phyloP scores from a whole-genome alignment of 2,329 filamentous ascomycete species.

The Pleomassaria siparia region DNA sequence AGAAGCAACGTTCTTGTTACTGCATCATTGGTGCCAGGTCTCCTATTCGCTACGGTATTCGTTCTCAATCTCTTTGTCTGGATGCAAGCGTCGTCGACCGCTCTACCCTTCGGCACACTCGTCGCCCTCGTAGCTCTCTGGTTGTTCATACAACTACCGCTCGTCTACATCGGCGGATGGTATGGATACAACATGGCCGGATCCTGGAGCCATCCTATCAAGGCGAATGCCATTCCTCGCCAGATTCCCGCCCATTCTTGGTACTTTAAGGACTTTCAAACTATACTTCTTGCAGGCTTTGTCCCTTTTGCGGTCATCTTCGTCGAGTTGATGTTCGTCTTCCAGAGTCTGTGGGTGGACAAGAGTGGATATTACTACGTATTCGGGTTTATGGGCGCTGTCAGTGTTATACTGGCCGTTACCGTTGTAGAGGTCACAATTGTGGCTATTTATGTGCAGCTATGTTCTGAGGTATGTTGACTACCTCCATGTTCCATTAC shows the following conservation, averaged over 20 bases:
- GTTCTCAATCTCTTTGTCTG: slow-evolving; percentile 86
- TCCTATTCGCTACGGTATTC: slow-evolving; percentile 74
- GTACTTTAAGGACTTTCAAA: slow-evolving; percentile 67
- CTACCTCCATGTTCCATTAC: not conserved
- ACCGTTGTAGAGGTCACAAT: slow-evolving; percentile 83
- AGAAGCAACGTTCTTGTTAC: slow-evolving; percentile 73
- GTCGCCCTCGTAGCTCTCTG: slow-evolving; percentile 73
- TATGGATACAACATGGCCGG: slow-evolving; percentile 69
- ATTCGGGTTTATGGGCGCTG: slow-evolving; percentile 79
- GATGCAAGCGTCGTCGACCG: slow-evolving; percentile 85
- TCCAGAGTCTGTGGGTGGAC: slow-evolving; percentile 86
- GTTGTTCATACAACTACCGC: slow-evolving; percentile 82
- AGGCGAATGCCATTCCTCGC: slow-evolving; percentile 69
- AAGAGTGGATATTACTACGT: slow-evolving; percentile 92
- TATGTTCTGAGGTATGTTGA: slow-evolving; percentile 68
- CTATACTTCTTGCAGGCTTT: slow-evolving; percentile 71
- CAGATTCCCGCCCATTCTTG: slow-evolving; percentile 75
- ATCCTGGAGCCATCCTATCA: slow-evolving; percentile 79
- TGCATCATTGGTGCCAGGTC: slow-evolving; percentile 74
- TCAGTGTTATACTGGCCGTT: slow-evolving; percentile 70
- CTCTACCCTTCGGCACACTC: slow-evolving; percentile 79
- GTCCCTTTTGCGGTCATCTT: slow-evolving; percentile 86
- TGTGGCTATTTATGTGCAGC: slow-evolving; percentile 78
- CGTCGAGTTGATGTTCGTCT: slow-evolving; percentile 83
- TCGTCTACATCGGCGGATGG: slow-evolving; percentile 80